Conservation (phyloP, 768 basidiomycete species). For the Mycena sanguinolenta region DNA sequence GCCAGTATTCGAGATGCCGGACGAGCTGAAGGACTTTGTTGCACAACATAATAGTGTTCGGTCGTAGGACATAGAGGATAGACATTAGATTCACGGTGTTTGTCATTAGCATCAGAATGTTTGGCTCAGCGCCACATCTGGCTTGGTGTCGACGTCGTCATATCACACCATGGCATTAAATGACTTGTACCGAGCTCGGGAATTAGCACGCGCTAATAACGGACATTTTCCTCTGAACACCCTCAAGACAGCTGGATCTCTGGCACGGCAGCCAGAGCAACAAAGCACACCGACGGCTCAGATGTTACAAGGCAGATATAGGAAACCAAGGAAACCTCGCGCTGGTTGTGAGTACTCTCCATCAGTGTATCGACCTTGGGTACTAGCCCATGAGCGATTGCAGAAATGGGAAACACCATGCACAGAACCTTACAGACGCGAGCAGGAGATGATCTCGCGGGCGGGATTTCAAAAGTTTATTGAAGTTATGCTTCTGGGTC, state of each 20-base stretch:
- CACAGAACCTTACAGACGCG: neutral
- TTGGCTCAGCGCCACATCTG: no score
- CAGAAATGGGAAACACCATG: slow-evolving; percentile 15
- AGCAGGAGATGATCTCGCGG: neutral
- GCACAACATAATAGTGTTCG: neutral
- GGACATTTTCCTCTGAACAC: no score
- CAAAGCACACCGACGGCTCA: neutral
- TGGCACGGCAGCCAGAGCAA: neutral
- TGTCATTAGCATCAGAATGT: no score
- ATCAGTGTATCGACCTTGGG: neutral
- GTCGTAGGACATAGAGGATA: neutral
- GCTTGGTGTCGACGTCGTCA: no score
- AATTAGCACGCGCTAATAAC: no score
- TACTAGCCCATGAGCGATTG: neutral
- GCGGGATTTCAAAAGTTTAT: slow-evolving; percentile 5
- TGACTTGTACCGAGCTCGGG: no score
- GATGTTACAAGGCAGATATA: slow-evolving; percentile 5
- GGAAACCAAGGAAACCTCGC: slow-evolving; percentile 9
- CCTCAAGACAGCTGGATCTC: neutral
- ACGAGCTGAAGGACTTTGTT: neutral
- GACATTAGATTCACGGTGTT: no score
- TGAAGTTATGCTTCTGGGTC: slow-evolving; percentile 18
- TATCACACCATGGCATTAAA: no score
- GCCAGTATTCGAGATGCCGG: slow-evolving; percentile 1
- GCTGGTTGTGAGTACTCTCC: slow-evolving; percentile 10